phyloP scores from a whole-genome alignment of 1,139 yeast genomes.

The Debaryomyces subglobosus region DNA sequence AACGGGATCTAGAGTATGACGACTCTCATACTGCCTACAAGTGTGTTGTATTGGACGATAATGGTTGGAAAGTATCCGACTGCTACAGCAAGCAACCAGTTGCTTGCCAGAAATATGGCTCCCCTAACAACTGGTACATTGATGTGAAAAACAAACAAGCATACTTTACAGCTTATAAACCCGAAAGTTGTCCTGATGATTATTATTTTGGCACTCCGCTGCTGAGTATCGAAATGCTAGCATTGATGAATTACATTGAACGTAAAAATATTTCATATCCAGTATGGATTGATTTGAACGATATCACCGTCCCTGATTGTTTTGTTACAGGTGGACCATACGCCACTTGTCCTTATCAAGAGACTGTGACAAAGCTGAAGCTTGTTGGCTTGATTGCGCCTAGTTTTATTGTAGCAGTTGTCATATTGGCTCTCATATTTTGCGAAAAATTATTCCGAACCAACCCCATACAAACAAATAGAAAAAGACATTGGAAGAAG shows the following conservation, averaged over 20 bases:
- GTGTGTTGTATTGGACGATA: conserved; percentile 59
- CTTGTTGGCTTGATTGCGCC: conserved; percentile 71
- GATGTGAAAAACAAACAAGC: conserved; percentile 29
- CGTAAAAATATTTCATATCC: conserved; percentile 27
- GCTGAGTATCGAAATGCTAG: conserved; percentile 41
- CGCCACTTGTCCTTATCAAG: conserved; percentile 77
- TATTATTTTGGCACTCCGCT: conserved; percentile 61
- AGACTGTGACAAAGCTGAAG: conserved; percentile 53
- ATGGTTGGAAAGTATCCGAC: conserved; percentile 62
- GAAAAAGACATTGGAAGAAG: conserved; percentile 46
- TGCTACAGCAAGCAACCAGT: conserved; percentile 59
- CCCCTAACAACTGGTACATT: conserved; percentile 54
- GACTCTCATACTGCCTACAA: conserved; percentile 42
- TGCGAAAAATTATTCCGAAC: conserved; percentile 36
- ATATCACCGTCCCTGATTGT: conserved; percentile 71
- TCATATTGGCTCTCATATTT: conserved; percentile 47
- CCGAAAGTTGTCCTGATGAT: conserved; percentile 51
- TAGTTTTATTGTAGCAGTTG: conserved; percentile 57
- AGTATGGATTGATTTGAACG: conserved; percentile 85
- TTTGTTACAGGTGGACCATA: conserved; percentile 87
- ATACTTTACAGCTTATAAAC: conserved; percentile 55
- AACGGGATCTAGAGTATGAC: background rate
- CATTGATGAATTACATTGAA: conserved; percentile 29
- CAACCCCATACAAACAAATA: conserved; percentile 44
- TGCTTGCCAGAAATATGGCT: conserved; percentile 54